Conservation (phyloP, 2,329 filamentous ascomycete species). For the Alternaria sp. region DNA sequence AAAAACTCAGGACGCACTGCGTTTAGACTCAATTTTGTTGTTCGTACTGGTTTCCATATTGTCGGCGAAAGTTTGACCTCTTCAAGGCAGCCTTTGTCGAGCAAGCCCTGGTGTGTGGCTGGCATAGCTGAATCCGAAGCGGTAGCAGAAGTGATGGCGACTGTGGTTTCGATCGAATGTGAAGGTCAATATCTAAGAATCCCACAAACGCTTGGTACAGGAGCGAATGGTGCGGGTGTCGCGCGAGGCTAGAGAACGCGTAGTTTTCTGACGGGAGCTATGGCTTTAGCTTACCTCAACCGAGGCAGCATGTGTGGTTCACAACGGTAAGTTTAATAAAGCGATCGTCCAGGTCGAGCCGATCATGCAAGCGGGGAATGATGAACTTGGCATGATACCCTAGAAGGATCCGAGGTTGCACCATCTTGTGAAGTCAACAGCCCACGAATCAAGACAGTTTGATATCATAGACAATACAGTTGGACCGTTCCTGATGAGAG, state of each 20-base stretch:
- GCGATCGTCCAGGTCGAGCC: not conserved
- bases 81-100: constrained; percentile 35
- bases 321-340: not conserved
- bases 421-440: not conserved
- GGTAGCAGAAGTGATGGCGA: not conserved
- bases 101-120: constrained; percentile 33
- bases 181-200: not conserved
- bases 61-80: constrained; percentile 31
- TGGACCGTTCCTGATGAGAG: constrained; percentile 17
- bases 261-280: not conserved
- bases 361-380: not conserved
- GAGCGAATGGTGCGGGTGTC: not conserved
- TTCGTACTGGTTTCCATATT: constrained; percentile 36
- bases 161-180: not conserved
- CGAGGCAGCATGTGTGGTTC: not conserved
- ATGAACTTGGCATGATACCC: not conserved
- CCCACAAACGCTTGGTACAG: not conserved
- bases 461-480: constrained; percentile 5
- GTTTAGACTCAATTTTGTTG: constrained; percentile 40
- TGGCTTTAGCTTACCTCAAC: not conserved
- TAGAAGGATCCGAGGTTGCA: not conserved
- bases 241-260: not conserved
- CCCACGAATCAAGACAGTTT: constrained; percentile 1
- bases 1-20: constrained; percentile 42
- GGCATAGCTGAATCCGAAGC: constrained; percentile 29